Evolutionary conservation across 2,329 filamentous ascomycete species (phyloP).

Genomic region (Xylariaceae sp.): DNA sequence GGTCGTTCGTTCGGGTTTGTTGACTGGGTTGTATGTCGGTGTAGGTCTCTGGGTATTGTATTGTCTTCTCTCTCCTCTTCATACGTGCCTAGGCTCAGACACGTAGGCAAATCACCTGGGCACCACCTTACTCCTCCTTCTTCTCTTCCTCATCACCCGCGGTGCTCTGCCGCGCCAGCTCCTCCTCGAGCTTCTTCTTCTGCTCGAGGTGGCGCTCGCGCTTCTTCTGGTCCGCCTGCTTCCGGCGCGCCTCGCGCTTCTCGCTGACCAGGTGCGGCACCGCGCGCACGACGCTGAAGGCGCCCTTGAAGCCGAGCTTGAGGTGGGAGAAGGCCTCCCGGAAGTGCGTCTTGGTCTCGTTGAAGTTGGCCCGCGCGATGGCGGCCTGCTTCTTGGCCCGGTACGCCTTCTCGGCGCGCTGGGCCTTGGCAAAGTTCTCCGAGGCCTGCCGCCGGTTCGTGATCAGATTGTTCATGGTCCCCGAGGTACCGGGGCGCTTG

Average conservation of each 20-base stretch:
- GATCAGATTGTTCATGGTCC: slow-evolving; percentile 37
- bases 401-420: slow-evolving; percentile 37
- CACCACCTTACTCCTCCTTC: not conserved
- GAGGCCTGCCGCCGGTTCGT: slow-evolving; percentile 34
- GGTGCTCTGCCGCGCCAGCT: slow-evolving; percentile 8
- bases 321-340: slow-evolving; percentile 32
- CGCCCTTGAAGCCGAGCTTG: slow-evolving; percentile 25
- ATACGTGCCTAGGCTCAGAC: no score
- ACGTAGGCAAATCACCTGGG: not conserved
- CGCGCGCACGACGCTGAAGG: slow-evolving; percentile 26
- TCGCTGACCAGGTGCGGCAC: slow-evolving; percentile 32
- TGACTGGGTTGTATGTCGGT: not conserved
- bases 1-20: not conserved
- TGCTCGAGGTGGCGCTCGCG: slow-evolving; percentile 27
- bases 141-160: not conserved
- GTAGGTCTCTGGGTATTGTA: not conserved
- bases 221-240: slow-evolving; percentile 25
- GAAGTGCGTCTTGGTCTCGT: slow-evolving; percentile 35
- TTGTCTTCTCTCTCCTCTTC: not conserved
- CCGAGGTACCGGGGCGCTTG: slow-evolving; percentile 36
- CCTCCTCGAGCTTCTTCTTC: slow-evolving; percentile 31
- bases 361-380: slow-evolving; percentile 31
- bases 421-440: slow-evolving; percentile 31
- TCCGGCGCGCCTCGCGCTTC: slow-evolving; percentile 28
- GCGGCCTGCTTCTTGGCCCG: slow-evolving; percentile 35